Evolutionary conservation across 257 asterid species (phyloP).

Genomic region (Nicotiana attenuata): DNA sequence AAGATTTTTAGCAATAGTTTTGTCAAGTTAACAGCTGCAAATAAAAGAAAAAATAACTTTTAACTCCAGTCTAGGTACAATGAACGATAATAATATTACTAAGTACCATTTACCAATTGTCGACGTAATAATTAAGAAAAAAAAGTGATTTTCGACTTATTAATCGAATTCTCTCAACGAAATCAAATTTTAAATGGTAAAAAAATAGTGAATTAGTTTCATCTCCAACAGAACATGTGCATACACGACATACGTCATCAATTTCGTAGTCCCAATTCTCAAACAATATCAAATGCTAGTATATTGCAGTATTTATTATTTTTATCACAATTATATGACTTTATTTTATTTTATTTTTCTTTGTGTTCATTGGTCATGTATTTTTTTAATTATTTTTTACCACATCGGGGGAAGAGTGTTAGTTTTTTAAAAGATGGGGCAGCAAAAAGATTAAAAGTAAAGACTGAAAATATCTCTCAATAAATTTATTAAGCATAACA

Average conservation of each 20-base stretch:
- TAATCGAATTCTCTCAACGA: background rate
- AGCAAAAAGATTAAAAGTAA: too few species aligned
- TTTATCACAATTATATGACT: background rate
- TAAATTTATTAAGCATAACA: too few species aligned
- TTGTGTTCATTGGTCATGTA: background rate
- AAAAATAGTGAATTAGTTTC: background rate
- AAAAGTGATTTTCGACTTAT: background rate
- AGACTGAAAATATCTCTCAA: too few species aligned
- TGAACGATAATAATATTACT: background rate
- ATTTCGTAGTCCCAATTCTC: background rate
- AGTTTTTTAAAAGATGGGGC: too few species aligned
- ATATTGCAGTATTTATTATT: background rate
- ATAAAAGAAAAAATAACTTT: background rate
- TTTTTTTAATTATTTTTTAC: too few species aligned
- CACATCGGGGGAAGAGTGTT: too few species aligned
- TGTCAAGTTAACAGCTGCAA: background rate
- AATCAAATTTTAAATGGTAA: background rate
- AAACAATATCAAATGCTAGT: background rate
- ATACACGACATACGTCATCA: constrained; percentile 23
- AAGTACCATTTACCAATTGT: background rate
- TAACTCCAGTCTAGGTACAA: background rate
- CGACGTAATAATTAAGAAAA: background rate
- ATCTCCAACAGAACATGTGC: constrained; percentile 26
- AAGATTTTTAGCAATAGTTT: too few species aligned
- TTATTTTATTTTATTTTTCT: background rate